Base-by-base conservation (phyloP, 257 asterid genomes). In the Agastache rugosa region DNA sequence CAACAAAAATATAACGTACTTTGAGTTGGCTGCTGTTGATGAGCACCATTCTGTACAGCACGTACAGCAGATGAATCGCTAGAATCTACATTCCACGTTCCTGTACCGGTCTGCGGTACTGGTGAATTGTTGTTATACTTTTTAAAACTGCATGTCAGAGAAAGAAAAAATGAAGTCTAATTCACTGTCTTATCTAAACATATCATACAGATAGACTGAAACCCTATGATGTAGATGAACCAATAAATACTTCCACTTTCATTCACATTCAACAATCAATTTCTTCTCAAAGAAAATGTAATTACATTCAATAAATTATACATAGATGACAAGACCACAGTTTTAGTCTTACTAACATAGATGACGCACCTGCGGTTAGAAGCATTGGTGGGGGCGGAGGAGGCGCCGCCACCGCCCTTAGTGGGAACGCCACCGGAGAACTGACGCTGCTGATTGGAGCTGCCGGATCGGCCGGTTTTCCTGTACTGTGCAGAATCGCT, bases 21-120 rank as follows among this genome's bases (percentile, higher is more conserved):
- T 10, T 66, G 63, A 63, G 67, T 41, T 15, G 69, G 79, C 79
- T 71, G 87, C 75, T 72, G 83, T 22, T 77, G 87, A 77, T 80
- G 87, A 60, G 89, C 83, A 17, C 89, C 96, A 80, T 92, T 90
- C 85, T 82, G 91, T 22, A 80, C 82, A 59, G 68, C 76, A 60
- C 63, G 83, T 6, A 75, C 62, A 11, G 77, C 85, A 53, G 84
- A 53, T 37, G 77, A 82, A 78, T 71, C 65, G 67, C 71, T 73
- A 50, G 85, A 78, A 78, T 80, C 87, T 7, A 75, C 84, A 84
- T 68, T 75, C 47, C 83, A 72, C 67, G 78, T 79, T 51, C 85
- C 64, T 39, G 65, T 83, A 79, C 84, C 75, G 20, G 80, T 75
- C 67, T 78, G 89, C 67, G 90, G 88, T 73, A 86, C 89, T 80